phyloP scores from a whole-genome alignment of 805 yeast species.

The Nadsonia fulvescens region DNA sequence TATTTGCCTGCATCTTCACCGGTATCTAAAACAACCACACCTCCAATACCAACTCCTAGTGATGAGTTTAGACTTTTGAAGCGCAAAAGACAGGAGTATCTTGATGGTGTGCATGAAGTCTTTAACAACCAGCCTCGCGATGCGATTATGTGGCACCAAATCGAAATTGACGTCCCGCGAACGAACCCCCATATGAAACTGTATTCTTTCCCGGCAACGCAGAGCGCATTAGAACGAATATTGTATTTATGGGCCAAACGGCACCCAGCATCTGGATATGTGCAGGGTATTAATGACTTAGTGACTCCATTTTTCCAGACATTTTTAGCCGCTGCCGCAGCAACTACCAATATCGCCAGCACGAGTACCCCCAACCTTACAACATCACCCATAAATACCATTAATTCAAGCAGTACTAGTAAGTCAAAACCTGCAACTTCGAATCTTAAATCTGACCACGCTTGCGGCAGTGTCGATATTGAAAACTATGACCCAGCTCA shows the following conservation, averaged over 20 bases:
- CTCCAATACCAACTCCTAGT: slow-evolving; percentile 59
- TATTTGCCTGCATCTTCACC: slow-evolving; percentile 74
- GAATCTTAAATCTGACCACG: too few relatives aligned
- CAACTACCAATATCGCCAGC: slow-evolving; percentile 22
- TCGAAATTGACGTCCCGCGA: slow-evolving; percentile 80
- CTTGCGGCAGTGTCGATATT: too few relatives aligned
- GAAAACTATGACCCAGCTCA: slow-evolving; percentile 44
- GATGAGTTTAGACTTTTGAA: slow-evolving; percentile 52
- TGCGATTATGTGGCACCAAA: slow-evolving; percentile 80
- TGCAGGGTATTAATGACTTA: slow-evolving; percentile 87
- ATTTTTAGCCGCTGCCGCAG: slow-evolving; percentile 48
- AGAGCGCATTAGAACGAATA: slow-evolving; percentile 44
- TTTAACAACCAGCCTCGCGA: slow-evolving; percentile 38
- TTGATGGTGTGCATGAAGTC: slow-evolving; percentile 55
- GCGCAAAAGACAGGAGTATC: slow-evolving; percentile 73
- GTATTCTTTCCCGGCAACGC: slow-evolving; percentile 5
- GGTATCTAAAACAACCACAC: slow-evolving; percentile 50
- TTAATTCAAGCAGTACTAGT: too few relatives aligned
- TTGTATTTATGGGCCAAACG: slow-evolving; percentile 84
- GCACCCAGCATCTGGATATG: slow-evolving; percentile 94
- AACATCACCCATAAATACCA: too few relatives aligned
- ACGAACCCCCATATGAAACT: slow-evolving; percentile 43
- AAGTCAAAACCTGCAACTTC: too few relatives aligned
- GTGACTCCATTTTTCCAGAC: slow-evolving; percentile 84
- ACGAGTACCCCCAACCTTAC: too few relatives aligned